A percentile compares a stretch with the other conserved stretches of the same genome.
Evolutionary conservation across 805 yeast genomes (phyloP).

Genomic region (Kuraishia capsulata): DNA sequence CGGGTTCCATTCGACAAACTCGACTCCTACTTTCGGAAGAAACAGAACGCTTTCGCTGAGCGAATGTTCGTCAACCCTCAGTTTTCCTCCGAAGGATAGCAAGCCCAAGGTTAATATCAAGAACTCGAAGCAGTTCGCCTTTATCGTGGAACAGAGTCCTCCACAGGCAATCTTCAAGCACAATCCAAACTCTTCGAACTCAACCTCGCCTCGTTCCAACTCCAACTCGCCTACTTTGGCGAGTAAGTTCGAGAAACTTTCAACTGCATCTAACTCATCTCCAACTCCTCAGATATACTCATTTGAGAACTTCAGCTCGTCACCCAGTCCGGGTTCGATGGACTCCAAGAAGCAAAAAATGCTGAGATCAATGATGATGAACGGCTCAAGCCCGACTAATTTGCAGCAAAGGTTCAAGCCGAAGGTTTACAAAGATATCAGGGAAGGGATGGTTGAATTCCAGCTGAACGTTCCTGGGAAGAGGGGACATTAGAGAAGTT

Average conservation of each 20-base stretch:
- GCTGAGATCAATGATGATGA: no score
- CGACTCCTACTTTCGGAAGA: not conserved
- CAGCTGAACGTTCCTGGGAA: constrained; percentile 18
- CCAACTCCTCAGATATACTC: not conserved
- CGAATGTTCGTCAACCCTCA: constrained; percentile 2
- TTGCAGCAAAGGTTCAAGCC: constrained; percentile 11
- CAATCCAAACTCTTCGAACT: not conserved
- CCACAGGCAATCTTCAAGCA: constrained; percentile 1
- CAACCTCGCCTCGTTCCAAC: not conserved
- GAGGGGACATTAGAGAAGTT: no score
- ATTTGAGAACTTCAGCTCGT: constrained; percentile 2
- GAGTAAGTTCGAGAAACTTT: not conserved
- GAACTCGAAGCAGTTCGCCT: constrained; percentile 1
- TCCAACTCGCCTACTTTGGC: not conserved
- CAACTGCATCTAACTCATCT: not conserved
- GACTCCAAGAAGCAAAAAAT: no score
- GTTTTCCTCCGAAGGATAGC: not conserved
- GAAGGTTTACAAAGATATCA: constrained; percentile 16
- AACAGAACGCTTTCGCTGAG: constrained; percentile 1
- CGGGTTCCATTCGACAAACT: not conserved
- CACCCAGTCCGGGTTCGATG: no score
- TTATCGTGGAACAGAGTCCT: constrained; percentile 1
- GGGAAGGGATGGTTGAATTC: constrained; percentile 23
- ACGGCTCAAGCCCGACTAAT: no score
- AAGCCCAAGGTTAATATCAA: not conserved